Evolutionary conservation across 495 filamentous ascomycete species (phyloP), one percentile per base, ranked within the genome.

Genomic region (Choiromyces venosus): DNA sequence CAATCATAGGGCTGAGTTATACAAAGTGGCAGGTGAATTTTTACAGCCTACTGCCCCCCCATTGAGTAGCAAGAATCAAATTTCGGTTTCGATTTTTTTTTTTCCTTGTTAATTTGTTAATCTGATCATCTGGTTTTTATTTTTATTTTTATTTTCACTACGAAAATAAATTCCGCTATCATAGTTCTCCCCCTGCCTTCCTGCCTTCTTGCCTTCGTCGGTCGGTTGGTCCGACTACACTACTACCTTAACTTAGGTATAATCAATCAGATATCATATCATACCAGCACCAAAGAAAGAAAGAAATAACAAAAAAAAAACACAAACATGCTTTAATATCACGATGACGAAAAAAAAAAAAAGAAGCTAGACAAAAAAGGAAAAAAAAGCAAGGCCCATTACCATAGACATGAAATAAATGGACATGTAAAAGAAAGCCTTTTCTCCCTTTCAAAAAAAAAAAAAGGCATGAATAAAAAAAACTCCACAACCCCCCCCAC

Each of bases 401-500:
- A 61, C 52, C 25, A 61, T 33, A 61, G 25, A 61, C 52, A 61
- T 29, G 36, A 74, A 36, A 40, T 21, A 72, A 52, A 10, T 19
- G 40, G 64, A 61, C 46, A 72, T 52, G 18, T 44, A 29, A 44
- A 35, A 37, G 65, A 72, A 66, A 39, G 70, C 68, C 65, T 68
- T 46, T 68, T 71, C 67, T 71, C 21, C 72, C 69, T 65, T 68
- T 56, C n/a, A 35, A 61, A 61, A 40, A 33, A 74, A 74, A n/a
- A 40, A 46, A 72, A 52, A 9, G 12, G 21, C 64, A 61, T 65
- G 37, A 61, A 29, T 33, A 36, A 65, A 39, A 40, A 68, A 70
- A 72, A 52, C 73, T 66, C 71, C 73, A 66, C 44, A 71, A 66
- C 70, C 19, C 72, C 69, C 70, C 71, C 65, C n/a, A 35, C 5